phyloP scores from a whole-genome alignment of 371 early-diverging fungal genomes.

The Blastocladiella emersonii region DNA sequence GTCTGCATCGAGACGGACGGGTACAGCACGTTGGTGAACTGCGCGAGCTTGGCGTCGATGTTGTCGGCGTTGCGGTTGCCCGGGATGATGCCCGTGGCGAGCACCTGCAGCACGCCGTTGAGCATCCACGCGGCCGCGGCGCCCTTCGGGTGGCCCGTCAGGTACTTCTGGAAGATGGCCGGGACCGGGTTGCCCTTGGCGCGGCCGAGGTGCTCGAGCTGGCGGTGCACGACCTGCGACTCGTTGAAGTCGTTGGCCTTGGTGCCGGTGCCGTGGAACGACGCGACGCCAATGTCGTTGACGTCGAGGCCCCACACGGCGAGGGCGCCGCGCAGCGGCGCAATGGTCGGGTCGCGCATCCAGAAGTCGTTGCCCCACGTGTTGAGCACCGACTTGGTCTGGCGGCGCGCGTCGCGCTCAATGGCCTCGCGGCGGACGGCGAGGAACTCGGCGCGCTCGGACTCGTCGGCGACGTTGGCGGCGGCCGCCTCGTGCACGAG shows the following conservation, averaged over 20 bases:
- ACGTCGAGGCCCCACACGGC: slow-evolving; percentile 79
- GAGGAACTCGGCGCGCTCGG: slow-evolving; percentile 54
- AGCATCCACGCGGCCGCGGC: slow-evolving; percentile 97
- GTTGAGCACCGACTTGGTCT: slow-evolving; percentile 66
- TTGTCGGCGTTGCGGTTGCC: slow-evolving; percentile 96
- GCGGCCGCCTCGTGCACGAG: slow-evolving; percentile 58
- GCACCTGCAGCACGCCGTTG: slow-evolving; percentile 78
- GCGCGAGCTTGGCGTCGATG: slow-evolving; percentile 61
- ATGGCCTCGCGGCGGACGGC: slow-evolving; percentile 67
- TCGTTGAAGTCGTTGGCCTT: slow-evolving; percentile 95
- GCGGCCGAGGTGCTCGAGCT: slow-evolving; percentile 79
- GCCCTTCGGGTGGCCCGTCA: slow-evolving; percentile 95
- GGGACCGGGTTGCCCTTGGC: slow-evolving; percentile 70
- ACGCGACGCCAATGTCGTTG: slow-evolving; percentile 90
- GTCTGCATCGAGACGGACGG: slow-evolving; percentile 80
- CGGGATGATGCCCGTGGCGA: slow-evolving; percentile 79
- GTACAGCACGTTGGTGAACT: slow-evolving; percentile 72
- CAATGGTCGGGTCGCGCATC: slow-evolving; percentile 62
- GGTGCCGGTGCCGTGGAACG: slow-evolving; percentile 96
- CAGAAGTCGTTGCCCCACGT: slow-evolving; percentile 83
- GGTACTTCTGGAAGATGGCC: slow-evolving; percentile 82
- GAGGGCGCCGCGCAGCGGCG: slow-evolving; percentile 83
- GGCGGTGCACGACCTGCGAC: slow-evolving; percentile 72
- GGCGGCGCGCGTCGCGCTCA: slow-evolving; percentile 66
- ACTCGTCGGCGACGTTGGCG: slow-evolving; percentile 28